phyloP scores from a whole-genome alignment of 495 filamentous ascomycete genomes.

The Penicillium steckii region DNA sequence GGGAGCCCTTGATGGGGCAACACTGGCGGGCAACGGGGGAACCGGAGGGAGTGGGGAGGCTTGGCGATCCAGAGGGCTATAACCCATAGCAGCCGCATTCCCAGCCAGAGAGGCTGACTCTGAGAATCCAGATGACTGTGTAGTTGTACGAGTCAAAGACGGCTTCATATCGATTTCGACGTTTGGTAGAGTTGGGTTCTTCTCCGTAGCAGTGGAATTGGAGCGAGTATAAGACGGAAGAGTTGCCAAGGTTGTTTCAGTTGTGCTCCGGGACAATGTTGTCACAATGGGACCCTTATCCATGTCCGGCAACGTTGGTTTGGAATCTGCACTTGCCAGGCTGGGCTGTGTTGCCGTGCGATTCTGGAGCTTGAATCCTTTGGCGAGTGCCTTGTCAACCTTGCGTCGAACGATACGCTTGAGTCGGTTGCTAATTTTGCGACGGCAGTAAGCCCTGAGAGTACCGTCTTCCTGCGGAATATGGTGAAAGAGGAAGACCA shows the following conservation, averaged over 20 bases:
- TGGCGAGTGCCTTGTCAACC: constrained; percentile 80
- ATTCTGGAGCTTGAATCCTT: constrained; percentile 64
- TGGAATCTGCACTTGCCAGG: constrained; percentile 51
- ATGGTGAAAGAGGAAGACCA: constrained; percentile 86
- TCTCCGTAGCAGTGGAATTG: constrained; percentile 9
- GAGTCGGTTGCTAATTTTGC: constrained; percentile 82
- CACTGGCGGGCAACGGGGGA: constrained; percentile 18
- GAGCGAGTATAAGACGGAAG: constrained; percentile 23
- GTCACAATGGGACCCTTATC: constrained; percentile 61
- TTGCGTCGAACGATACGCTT: constrained; percentile 77
- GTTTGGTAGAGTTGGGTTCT: constrained; percentile 23
- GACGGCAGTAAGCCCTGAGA: constrained; percentile 78
- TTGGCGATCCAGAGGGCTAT: constrained; percentile 22
- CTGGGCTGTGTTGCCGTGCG: constrained; percentile 51
- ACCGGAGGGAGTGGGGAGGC: constrained; percentile 19
- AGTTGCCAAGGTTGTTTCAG: constrained; percentile 60
- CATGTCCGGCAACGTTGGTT: constrained; percentile 64
- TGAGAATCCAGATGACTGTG: constrained; percentile 24
- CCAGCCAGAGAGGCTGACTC: constrained; percentile 23
- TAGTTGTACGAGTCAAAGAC: constrained; percentile 19
- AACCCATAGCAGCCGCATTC: constrained; percentile 24
- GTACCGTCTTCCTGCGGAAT: constrained; percentile 78
- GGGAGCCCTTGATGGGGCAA: constrained; percentile 9
- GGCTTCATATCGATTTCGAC: constrained; percentile 24
- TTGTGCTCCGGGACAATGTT: constrained; percentile 62